phyloP scores from a whole-genome alignment of 306 rosid genomes.

The Abrus pulchellus region DNA sequence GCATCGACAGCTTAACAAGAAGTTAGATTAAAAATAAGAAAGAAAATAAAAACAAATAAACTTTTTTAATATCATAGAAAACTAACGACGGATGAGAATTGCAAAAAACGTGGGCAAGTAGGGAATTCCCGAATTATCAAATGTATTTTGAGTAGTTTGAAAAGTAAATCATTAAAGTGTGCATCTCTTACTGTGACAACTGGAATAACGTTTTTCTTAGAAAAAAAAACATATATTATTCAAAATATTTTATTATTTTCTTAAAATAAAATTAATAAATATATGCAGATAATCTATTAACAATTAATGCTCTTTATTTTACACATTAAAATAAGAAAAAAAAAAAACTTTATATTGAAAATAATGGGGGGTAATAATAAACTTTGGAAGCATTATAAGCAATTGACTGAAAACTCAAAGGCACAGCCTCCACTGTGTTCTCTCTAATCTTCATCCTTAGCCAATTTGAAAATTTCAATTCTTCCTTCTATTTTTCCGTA shows the following conservation, averaged over 20 bases:
- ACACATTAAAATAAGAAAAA: too few species aligned
- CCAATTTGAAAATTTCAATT: not conserved
- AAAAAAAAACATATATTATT: too few species aligned
- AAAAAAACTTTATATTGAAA: too few species aligned
- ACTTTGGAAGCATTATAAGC: conserved; percentile 9
- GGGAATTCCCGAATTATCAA: not conserved
- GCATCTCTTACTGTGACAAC: not conserved
- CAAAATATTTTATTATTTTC: too few species aligned
- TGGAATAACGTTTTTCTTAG: too few species aligned
- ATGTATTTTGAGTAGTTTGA: too few species aligned
- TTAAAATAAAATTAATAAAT: too few species aligned
- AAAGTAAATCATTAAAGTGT: not conserved
- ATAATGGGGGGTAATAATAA: not conserved
- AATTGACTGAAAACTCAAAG: not conserved
- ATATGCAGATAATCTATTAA: too few species aligned
- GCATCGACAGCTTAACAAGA: not conserved
- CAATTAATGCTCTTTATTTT: too few species aligned
- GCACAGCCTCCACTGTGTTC: not conserved
- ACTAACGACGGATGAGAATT: not conserved
- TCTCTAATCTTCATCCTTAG: not conserved
- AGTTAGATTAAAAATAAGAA: not conserved
- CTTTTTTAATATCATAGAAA: not conserved
- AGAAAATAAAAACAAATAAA: not conserved
- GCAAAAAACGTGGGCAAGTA: conserved; percentile 1
- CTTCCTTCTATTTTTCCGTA: not conserved